A percentile compares a stretch with the other conserved stretches of the same genome.
phyloP scores from a whole-genome alignment of 192 early-diverging fungal genomes.

The Coemansia sp. region DNA sequence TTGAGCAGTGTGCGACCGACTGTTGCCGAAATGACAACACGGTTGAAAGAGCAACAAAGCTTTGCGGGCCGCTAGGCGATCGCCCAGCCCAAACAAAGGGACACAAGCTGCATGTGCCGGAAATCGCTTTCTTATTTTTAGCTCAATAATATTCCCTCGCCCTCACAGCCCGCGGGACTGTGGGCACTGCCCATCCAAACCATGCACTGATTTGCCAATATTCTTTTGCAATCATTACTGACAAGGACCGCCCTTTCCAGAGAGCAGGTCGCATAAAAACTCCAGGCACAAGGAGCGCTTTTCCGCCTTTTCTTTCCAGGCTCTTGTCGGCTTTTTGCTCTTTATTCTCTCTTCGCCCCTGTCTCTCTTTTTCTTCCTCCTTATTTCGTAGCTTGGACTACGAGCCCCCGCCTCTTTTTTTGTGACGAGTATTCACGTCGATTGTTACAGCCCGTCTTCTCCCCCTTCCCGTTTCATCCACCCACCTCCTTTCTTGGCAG shows the following conservation, averaged over 20 bases:
- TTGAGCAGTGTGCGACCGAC: neutral
- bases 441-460: constrained; percentile 14
- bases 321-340: constrained; percentile 5
- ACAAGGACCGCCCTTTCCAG: neutral
- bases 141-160: neutral
- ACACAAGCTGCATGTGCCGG: constrained; percentile 4
- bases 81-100: constrained; percentile 13
- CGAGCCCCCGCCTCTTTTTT: neutral
- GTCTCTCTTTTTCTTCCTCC: constrained; percentile 11
- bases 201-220: neutral
- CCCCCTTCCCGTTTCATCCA: constrained; percentile 10
- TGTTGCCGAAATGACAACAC: neutral
- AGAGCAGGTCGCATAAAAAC: constrained; percentile 2
- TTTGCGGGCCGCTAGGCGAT: neutral
- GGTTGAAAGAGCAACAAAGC: neutral
- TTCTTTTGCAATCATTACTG: neutral
- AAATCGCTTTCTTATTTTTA: constrained; percentile 9
- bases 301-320: constrained; percentile 10
- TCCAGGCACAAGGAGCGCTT: neutral
- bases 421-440: neutral
- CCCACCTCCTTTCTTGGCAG: neutral
- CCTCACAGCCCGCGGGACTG: neutral
- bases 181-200: neutral
- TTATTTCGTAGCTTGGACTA: constrained; percentile 3
- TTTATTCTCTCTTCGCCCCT: constrained; percentile 13